phyloP scores from a whole-genome alignment of 441 rosid species.

The Brassica hybrid region DNA sequence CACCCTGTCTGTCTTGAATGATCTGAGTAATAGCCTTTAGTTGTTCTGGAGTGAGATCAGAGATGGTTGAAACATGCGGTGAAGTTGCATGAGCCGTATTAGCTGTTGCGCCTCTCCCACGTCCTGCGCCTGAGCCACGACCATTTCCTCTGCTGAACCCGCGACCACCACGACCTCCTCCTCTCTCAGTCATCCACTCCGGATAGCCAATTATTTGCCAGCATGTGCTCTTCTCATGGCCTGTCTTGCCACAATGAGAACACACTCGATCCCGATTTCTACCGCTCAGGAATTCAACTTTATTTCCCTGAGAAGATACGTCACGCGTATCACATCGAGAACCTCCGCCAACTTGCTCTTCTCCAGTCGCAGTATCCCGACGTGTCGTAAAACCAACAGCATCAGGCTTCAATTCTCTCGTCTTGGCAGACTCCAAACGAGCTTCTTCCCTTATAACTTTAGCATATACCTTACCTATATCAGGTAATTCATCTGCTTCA shows the following conservation, averaged over 20 bases:
- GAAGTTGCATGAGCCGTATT: neutral
- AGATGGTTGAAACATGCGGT: neutral
- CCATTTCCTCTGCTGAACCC: neutral
- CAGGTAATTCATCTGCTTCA: neutral
- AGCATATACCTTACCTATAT: neutral
- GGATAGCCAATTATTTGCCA: neutral
- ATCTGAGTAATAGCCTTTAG: neutral
- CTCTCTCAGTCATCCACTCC: neutral
- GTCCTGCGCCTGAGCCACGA: neutral
- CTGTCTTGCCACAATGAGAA: neutral
- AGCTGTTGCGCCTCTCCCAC: neutral
- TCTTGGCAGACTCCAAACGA: neutral
- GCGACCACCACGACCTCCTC: neutral
- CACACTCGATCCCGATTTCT: neutral
- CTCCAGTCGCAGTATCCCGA: neutral
- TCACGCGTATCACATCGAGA: too few species aligned
- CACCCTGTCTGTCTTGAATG: neutral
- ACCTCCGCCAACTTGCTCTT: too few species aligned
- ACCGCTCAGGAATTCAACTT: too few species aligned
- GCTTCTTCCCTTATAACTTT: neutral
- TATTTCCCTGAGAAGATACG: neutral
- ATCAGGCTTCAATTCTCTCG: neutral
- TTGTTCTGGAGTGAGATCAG: constrained; percentile 35
- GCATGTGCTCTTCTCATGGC: neutral
- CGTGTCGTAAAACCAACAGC: neutral